phyloP scores from a whole-genome alignment of 2,329 filamentous ascomycete species.

The Pseudocercospora vitis region DNA sequence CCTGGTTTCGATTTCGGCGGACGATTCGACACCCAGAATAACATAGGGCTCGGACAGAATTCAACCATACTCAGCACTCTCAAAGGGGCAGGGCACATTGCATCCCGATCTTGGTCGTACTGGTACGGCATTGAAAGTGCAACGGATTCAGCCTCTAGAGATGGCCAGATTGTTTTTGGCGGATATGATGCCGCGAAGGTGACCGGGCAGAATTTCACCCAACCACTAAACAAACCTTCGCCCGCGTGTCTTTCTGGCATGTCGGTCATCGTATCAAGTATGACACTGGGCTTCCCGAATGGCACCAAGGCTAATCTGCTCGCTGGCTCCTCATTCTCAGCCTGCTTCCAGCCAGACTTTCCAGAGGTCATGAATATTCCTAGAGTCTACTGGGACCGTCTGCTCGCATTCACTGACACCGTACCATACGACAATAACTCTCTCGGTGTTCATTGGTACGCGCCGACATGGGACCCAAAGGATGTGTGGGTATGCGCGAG shows the following conservation, averaged over 20 bases:
- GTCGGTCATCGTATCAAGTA: constrained; percentile 27
- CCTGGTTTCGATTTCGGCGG: constrained; percentile 19
- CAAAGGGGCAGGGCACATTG: constrained; percentile 22
- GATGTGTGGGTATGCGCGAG: constrained; percentile 15
- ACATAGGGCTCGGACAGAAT: constrained; percentile 32
- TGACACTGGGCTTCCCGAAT: constrained; percentile 33
- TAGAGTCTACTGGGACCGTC: constrained; percentile 14
- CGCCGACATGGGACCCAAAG: constrained; percentile 1
- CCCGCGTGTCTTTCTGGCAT: constrained; percentile 25
- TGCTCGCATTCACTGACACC: constrained; percentile 10
- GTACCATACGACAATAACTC: constrained; percentile 10
- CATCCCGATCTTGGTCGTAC: constrained; percentile 31
- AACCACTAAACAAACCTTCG: constrained; percentile 27
- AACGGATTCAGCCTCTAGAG: constrained; percentile 20
- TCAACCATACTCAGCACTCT: constrained; percentile 34
- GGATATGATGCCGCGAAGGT: constrained; percentile 36
- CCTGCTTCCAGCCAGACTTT: constrained; percentile 23
- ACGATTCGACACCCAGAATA: constrained; percentile 15
- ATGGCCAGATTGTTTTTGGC: constrained; percentile 35
- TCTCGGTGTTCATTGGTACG: constrained; percentile 9
- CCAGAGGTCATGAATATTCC: constrained; percentile 19
- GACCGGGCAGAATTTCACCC: constrained; percentile 12
- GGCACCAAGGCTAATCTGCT: constrained; percentile 24
- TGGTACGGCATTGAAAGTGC: constrained; percentile 32
- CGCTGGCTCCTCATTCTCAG: neutral